phyloP scores from a whole-genome alignment of 1,284 basidiomycete genomes.

The Uromyces viciae-fabae region DNA sequence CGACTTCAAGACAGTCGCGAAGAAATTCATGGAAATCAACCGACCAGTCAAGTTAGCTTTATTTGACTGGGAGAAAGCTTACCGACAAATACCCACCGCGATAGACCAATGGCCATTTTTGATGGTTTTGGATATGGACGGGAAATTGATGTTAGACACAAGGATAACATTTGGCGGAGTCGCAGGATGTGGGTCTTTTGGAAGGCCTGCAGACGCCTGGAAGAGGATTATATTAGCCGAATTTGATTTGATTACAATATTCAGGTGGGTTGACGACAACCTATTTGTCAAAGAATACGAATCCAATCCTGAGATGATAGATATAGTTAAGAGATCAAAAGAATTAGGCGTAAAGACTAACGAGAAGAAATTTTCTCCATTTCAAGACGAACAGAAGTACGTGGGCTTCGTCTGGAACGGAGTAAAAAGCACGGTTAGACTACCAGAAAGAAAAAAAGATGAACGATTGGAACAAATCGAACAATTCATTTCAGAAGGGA shows the following conservation, averaged over 20 bases:
- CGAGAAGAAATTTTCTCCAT: neutral
- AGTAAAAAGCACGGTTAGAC: neutral
- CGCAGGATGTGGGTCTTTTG: neutral
- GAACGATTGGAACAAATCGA: neutral
- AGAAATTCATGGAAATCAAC: too few relatives aligned
- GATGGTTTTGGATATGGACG: neutral
- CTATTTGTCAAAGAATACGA: neutral
- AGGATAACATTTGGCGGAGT: neutral
- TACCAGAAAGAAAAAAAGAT: neutral
- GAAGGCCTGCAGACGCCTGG: neutral
- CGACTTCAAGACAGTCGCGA: too few relatives aligned
- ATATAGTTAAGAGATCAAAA: neutral
- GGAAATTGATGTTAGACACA: neutral
- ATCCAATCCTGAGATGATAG: neutral
- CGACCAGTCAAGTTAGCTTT: too few relatives aligned
- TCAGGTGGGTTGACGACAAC: conserved; percentile 14
- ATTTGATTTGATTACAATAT: neutral
- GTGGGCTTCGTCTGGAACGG: conserved; percentile 10
- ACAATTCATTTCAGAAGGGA: neutral
- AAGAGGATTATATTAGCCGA: neutral
- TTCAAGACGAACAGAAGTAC: neutral
- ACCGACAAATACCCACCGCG: neutral
- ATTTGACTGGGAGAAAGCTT: too few relatives aligned
- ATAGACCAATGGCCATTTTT: neutral
- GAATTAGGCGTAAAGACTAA: neutral